Percentiles rank a stretch among this genome's conserved stretches.
phyloP scores from a whole-genome alignment of 306 rosid species.

The Gastrolobium bilobum region DNA sequence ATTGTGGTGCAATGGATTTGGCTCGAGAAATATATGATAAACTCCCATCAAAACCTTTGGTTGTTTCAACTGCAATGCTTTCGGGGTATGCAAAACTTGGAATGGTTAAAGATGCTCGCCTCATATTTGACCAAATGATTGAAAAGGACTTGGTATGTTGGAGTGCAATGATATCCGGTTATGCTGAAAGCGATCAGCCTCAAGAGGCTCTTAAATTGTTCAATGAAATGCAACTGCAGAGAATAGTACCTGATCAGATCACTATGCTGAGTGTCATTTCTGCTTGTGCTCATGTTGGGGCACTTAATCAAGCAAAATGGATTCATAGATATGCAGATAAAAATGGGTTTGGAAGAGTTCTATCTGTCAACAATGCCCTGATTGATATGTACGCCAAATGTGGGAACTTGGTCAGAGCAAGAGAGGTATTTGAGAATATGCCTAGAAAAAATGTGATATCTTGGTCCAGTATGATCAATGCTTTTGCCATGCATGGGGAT shows the following conservation, averaged over 20 bases:
- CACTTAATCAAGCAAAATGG: constrained; percentile 69
- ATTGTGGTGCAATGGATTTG: constrained; percentile 76
- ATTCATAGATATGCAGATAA: constrained; percentile 63
- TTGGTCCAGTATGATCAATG: constrained; percentile 85
- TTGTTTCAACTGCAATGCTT: constrained; percentile 84
- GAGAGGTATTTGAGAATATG: constrained; percentile 73
- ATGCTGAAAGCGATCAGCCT: constrained; percentile 79
- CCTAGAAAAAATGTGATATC: constrained; percentile 73
- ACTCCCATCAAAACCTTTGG: constrained; percentile 58
- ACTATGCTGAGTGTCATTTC: constrained; percentile 84
- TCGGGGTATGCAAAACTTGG: constrained; percentile 75
- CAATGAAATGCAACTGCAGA: constrained; percentile 61
- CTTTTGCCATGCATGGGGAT: constrained; percentile 85
- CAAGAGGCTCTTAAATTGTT: constrained; percentile 77
- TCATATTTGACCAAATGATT: constrained; percentile 69
- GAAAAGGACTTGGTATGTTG: constrained; percentile 81
- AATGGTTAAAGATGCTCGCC: constrained; percentile 65
- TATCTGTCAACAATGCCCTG: constrained; percentile 74
- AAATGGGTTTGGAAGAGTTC: constrained; percentile 65
- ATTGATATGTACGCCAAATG: constrained; percentile 82
- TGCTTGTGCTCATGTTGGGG: constrained; percentile 71
- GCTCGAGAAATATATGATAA: constrained; percentile 66
- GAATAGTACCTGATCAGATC: constrained; percentile 70
- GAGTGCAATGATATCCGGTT: constrained; percentile 89
- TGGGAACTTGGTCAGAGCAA: constrained; percentile 70